Base-by-base conservation (phyloP, 805 yeast genomes). In the Spathaspora arborariae region DNA sequence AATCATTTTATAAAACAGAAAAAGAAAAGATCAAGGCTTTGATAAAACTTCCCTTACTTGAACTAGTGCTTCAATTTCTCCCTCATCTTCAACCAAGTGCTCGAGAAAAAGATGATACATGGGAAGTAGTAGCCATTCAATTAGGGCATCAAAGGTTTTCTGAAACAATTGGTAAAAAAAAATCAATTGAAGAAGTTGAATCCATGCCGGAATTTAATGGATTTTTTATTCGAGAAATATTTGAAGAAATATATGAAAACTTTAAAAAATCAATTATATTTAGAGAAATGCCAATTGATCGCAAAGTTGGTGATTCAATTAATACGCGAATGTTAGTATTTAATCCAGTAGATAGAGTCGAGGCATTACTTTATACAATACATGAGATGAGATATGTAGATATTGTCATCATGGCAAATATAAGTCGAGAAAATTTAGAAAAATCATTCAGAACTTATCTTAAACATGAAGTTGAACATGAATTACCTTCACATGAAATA, bases 111-210 rank as follows among this genome's bases (percentile, higher is more conserved):
- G 64, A 63, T 26, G 64, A 64, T 46, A 44, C 54, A 0, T 67
- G 72, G 72, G 72, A 65, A 51, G 49, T 62, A 2, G 52, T 67
- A 15, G 71, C 72, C n/a, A 65, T 65, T 20, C 62, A 62, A 38
- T 48, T 67, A 19, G 63, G 57, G 47, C 59, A 51, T 30, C 39
- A 47, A 30, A 55, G 55, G 16, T 59, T 59, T 42, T 41, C 45
- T 3, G 42, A 49, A 2, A 39, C 58, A 18, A 7, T 46, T 8
- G 42, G 20, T 3, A 35, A 42, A 2, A 37, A 41, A 13, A 42
- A 41, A 27, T 18, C 40, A 2, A 27, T 60, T 8, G 49, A 45
- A 5, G 50, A 52, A 13, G 20, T 56, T 11, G 56, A 53, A 4
- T 61, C 62, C 36, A 21, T 63, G 6, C 66, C 68, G 3, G 58